Percentiles rank a stretch among this genome's conserved stretches.
Conservation (phyloP, 202 grass and related monocot species). For the Dendrocalamus latiflorus region DNA sequence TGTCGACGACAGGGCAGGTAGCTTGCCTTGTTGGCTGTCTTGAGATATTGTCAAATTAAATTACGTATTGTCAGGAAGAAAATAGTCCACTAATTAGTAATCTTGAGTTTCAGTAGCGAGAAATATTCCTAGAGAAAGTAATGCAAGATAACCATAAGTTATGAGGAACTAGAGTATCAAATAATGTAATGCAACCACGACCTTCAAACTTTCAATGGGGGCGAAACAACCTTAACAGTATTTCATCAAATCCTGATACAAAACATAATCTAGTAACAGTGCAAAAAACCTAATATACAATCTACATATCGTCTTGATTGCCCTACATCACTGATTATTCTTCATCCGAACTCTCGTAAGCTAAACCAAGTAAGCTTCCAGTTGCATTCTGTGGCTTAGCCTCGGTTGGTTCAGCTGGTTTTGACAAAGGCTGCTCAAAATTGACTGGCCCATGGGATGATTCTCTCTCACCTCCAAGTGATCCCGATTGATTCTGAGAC, state of each 20-base stretch:
- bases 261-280: conserved; percentile 27
- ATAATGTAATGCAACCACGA: neutral
- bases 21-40: neutral
- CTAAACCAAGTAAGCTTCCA: conserved; percentile 73
- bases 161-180: neutral
- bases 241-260: conserved; percentile 12
- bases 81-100: neutral
- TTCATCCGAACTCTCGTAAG: conserved; percentile 84
- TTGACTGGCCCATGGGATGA: conserved; percentile 1
- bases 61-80: neutral
- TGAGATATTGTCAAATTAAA: neutral
- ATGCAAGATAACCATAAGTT: neutral
- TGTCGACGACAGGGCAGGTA: neutral
- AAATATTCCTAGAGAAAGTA: neutral
- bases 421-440: conserved; percentile 4
- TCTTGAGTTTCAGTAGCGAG: neutral
- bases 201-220: neutral
- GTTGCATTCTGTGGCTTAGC: conserved; percentile 6
- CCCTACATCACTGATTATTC: conserved; percentile 33
- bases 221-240: neutral
- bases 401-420: conserved; percentile 20
- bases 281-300: conserved; percentile 34
- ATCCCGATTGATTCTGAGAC: neutral
- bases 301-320: conserved; percentile 2
- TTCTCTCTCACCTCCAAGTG: conserved; percentile 17